Conservation (phyloP, 495 filamentous ascomycete genomes). For the Hyphodiscus hymeniophilus region DNA sequence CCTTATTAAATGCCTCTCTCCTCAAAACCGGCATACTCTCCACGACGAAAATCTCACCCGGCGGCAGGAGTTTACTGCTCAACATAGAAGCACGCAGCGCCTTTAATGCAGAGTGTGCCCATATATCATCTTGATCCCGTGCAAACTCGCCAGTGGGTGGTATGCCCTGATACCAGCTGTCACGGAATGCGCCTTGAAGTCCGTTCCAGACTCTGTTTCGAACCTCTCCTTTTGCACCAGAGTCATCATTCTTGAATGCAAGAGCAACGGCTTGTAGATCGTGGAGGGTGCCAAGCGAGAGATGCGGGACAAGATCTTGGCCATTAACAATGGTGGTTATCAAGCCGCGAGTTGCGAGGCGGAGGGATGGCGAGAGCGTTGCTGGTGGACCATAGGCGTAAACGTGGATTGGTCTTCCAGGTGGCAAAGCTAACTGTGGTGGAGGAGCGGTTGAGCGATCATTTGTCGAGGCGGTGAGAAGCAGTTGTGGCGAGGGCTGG, state of each 20-base stretch:
- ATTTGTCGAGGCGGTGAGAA: constrained; percentile 24
- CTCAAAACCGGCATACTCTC: constrained; percentile 51
- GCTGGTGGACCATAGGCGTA: constrained; percentile 74
- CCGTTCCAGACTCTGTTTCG: constrained; percentile 56
- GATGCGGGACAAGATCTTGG: constrained; percentile 62
- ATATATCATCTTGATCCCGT: constrained; percentile 48
- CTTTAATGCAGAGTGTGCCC: constrained; percentile 63
- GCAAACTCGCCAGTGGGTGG: neutral
- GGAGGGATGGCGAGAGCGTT: constrained; percentile 63
- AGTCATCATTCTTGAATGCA: constrained; percentile 63
- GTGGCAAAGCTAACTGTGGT: constrained; percentile 44
- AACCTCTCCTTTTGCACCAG: constrained; percentile 56
- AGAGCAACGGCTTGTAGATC: constrained; percentile 65
- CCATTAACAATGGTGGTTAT: constrained; percentile 70
- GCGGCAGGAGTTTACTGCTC: constrained; percentile 61
- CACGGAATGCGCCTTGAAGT: constrained; percentile 38
- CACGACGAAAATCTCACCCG: constrained; percentile 68
- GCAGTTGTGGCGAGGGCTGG: constrained; percentile 29
- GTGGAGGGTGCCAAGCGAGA: constrained; percentile 67
- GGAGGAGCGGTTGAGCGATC: constrained; percentile 15
- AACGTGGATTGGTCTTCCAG: constrained; percentile 64
- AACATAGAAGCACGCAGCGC: constrained; percentile 60
- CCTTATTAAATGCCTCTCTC: constrained; percentile 7
- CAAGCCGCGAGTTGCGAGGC: constrained; percentile 62
- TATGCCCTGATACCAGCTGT: constrained; percentile 32